A percentile compares a stretch with the other conserved stretches of the same genome.
These are phyloP conservation scores for Senecio squalidus DNA, from an alignment of 140 eudicot species.

Conservation along the genomic window DNA sequence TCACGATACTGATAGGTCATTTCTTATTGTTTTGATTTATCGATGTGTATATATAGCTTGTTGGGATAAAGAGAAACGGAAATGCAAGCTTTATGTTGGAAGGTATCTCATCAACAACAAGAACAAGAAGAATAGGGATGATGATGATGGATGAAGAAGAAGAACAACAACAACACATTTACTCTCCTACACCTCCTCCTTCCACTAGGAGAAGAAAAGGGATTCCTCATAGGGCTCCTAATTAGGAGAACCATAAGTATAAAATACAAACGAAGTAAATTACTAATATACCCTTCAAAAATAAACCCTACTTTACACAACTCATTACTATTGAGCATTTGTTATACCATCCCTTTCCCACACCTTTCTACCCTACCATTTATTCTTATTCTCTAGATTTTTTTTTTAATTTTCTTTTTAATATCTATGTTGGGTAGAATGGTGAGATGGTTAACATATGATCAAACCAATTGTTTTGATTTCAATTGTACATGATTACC, in stretches of 20 bases:
- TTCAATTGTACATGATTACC: background rate
- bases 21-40: too few relatives aligned
- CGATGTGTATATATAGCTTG: conserved; percentile 40
- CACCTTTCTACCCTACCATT: conserved; percentile 23
- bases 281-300: conserved; percentile 21
- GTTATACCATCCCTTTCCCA: background rate
- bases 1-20: too few relatives aligned
- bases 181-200: conserved; percentile 55
- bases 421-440: conserved; percentile 13
- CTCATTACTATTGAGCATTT: conserved; percentile 31
- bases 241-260: conserved; percentile 16
- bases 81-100: conserved; percentile 56
- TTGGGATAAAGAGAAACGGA: conserved; percentile 60
- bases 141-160: conserved; percentile 37
- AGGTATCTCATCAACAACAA: conserved; percentile 23
- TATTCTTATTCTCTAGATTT: conserved; percentile 6
- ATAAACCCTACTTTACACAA: conserved; percentile 17
- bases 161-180: conserved; percentile 32
- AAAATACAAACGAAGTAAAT: conserved; percentile 15
- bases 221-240: conserved; percentile 85
- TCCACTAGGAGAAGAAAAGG: conserved; percentile 75
- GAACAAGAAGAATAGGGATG: conserved; percentile 22
- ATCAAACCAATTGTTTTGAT: conserved; percentile 5
- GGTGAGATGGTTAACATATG: conserved; percentile 9
- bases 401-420: too few relatives aligned